Evolutionary conservation across 1,284 basidiomycete species (phyloP).

Genomic region (Mycosarcoma maydis): DNA sequence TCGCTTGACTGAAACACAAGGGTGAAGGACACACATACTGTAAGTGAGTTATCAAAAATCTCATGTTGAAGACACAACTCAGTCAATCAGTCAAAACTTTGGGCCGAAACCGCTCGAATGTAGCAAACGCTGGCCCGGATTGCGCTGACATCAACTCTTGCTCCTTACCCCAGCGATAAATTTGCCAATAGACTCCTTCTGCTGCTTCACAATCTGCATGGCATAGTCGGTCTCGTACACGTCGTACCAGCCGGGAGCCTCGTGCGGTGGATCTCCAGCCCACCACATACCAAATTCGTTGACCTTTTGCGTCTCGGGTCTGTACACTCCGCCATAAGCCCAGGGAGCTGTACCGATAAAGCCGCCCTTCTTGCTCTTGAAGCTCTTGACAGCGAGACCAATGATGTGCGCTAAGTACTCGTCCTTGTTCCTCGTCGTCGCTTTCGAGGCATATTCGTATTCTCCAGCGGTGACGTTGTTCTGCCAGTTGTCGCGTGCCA

Average conservation of each 20-base stretch:
- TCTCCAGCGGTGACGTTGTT: slow-evolving; percentile 21
- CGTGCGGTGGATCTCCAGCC: slow-evolving; percentile 41
- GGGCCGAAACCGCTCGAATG: too few relatives aligned
- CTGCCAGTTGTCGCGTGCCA: slow-evolving; percentile 55
- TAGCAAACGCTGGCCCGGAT: too few relatives aligned
- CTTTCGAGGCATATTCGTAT: slow-evolving; percentile 32
- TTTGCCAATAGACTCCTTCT: slow-evolving; percentile 13
- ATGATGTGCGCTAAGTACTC: slow-evolving; percentile 38
- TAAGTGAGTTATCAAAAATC: too few relatives aligned
- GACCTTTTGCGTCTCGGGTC: slow-evolving; percentile 35
- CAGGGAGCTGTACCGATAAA: slow-evolving; percentile 35
- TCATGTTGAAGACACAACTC: too few relatives aligned
- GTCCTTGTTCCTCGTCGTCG: slow-evolving; percentile 44
- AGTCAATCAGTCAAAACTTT: too few relatives aligned
- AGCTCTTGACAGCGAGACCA: slow-evolving; percentile 24
- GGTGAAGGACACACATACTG: too few relatives aligned
- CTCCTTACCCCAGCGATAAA: slow-evolving; percentile 12
- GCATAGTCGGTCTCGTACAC: slow-evolving; percentile 46
- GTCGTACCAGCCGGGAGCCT: slow-evolving; percentile 53
- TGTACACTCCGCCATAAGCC: slow-evolving; percentile 49
- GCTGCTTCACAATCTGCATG: slow-evolving; percentile 25
- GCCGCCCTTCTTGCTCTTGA: slow-evolving; percentile 12
- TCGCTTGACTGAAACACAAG: too few relatives aligned
- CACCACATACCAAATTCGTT: slow-evolving; percentile 38
- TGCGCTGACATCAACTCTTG: too few relatives aligned